Evolutionary conservation across 768 basidiomycete species (phyloP), one percentile per base, ranked within the genome.

Genomic region (Psilocybe cyanescens): DNA sequence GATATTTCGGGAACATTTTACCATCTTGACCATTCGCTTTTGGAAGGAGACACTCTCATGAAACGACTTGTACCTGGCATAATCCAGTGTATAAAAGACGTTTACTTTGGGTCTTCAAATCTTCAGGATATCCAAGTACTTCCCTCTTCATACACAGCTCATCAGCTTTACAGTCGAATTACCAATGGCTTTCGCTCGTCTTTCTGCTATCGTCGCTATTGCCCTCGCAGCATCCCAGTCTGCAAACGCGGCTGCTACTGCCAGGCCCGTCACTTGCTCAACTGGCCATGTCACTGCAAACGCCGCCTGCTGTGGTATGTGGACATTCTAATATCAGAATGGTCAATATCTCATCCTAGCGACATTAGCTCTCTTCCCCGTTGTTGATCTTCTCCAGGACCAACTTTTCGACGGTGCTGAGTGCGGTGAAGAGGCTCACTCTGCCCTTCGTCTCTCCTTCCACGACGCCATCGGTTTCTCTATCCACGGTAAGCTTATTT

Each of bases 361-460:
- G 24, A 53, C 9, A 30, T 3, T 45, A 64, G 67, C 63, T 16
- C 55, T 68, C 33, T 65, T 67, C 67, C 67, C 67, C 17, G 52
- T 66, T 33, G 67, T 70, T 24, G 61, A 62, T 16, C 37, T 52
- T 9, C 41, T 62, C 1, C 61, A 62, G 14, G 12, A 57, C 8
- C 41, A 62, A 31, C 45, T 62, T 12, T 62, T 62, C 47, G 61
- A 62, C 41, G 56, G 56, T n/a, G 61, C 55, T 31, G 61, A 62
- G 59, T 77, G 76, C 60, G 73, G 75, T 47, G 73, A 76, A 59
- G 68, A 72, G 53, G 59, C 65, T 35, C 68, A 68, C 57, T 63
- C 64, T 50, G 69, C 68, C 60, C 65, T 68, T 39, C 68, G 59
- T 37, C 29, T 62, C 2, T 51, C 65, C n/a, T 67, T 67, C 69